These are phyloP conservation scores for Tephrocybe sp. DNA, from an alignment of 768 basidiomycete genomes.

Conservation along the genomic window DNA sequence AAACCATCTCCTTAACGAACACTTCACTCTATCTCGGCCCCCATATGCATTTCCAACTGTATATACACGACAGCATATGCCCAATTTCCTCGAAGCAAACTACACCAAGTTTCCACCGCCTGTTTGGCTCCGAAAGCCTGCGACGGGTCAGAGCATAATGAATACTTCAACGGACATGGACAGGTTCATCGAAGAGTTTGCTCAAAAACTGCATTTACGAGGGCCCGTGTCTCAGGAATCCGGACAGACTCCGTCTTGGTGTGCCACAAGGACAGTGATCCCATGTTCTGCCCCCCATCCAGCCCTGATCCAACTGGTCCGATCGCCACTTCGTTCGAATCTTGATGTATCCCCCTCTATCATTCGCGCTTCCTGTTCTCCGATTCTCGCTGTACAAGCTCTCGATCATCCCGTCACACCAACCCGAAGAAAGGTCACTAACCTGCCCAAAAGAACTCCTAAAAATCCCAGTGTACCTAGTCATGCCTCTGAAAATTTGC, in stretches of 20 bases:
- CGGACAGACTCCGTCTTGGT: conserved; percentile 25
- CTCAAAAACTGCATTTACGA: conserved; percentile 23
- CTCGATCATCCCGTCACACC: neutral
- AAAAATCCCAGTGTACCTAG: neutral
- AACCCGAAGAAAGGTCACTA: conserved; percentile 3
- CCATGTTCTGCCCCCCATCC: conserved; percentile 27
- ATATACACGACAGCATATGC: conserved; percentile 8
- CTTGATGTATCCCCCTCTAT: no score
- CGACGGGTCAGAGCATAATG: conserved; percentile 1
- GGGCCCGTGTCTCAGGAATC: neutral
- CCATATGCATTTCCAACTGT: conserved; percentile 27
- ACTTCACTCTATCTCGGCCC: conserved; percentile 12
- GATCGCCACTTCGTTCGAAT: no score
- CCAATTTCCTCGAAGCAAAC: conserved; percentile 11
- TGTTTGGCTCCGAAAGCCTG: conserved; percentile 30
- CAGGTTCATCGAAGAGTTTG: conserved; percentile 21
- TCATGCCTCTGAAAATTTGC: no score
- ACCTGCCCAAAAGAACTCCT: conserved; percentile 8
- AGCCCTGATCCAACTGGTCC: conserved; percentile 20
- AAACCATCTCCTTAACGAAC: no score
- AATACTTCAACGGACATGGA: conserved; percentile 24
- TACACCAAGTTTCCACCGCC: conserved; percentile 30
- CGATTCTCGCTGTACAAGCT: no score
- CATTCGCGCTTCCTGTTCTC: no score
- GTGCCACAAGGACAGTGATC: conserved; percentile 22